Conservation (phyloP, 2,329 filamentous ascomycete species). For the Pochonia chlamydosporia region DNA sequence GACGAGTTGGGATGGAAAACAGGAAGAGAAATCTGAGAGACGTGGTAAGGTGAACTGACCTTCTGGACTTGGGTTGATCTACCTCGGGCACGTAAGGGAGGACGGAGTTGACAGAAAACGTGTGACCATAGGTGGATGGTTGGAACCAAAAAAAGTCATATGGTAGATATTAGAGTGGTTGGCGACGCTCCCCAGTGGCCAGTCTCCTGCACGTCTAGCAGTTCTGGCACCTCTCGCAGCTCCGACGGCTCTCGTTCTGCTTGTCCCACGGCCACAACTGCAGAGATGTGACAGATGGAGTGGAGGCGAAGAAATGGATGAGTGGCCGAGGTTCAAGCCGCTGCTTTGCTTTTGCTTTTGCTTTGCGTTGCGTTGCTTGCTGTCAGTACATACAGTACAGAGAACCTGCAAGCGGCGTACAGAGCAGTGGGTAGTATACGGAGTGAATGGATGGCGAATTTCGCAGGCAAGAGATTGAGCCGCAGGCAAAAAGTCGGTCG, state of each 20-base stretch:
- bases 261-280: not conserved
- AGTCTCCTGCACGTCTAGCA: slow-evolving; percentile 3
- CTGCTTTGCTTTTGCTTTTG: too few relatives aligned
- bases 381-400: too few relatives aligned
- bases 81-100: not conserved
- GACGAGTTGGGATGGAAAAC: slow-evolving; percentile 9
- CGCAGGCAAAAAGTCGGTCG: not conserved
- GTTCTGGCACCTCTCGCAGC: not conserved
- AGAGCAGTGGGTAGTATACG: too few relatives aligned
- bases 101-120: not conserved
- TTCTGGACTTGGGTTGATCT: not conserved
- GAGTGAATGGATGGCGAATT: too few relatives aligned
- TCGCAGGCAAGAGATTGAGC: too few relatives aligned
- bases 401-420: too few relatives aligned
- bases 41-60: slow-evolving; percentile 8
- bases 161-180: slow-evolving; percentile 3
- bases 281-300: not conserved
- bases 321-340: not conserved
- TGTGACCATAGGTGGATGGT: not conserved
- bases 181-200: slow-evolving; percentile 3
- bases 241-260: not conserved
- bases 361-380: too few relatives aligned
- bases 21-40: slow-evolving; percentile 6
- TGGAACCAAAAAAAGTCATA: slow-evolving; percentile 1
- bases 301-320: not conserved